Evolutionary conservation across 352 stramenopile genomes (phyloP).

Genomic region (Elongisporangium anandrum): DNA sequence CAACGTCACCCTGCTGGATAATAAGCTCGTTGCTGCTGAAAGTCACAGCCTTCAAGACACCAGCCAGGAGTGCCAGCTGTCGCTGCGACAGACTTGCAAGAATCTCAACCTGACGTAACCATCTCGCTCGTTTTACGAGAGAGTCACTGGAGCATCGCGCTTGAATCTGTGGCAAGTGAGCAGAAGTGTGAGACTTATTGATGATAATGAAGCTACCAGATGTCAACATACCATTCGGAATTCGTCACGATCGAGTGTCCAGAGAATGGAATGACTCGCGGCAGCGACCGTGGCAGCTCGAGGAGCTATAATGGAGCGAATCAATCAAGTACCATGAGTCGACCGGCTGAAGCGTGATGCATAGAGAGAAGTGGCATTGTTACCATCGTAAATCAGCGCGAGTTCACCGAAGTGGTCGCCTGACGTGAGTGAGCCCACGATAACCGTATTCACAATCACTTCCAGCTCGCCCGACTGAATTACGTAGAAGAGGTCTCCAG

Average conservation of each 20-base stretch:
- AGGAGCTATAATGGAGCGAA: conserved; percentile 42
- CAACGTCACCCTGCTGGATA: conserved; percentile 77
- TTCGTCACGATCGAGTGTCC: conserved; percentile 86
- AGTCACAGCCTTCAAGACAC: conserved; percentile 52
- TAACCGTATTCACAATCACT: conserved; percentile 57
- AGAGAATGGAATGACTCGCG: conserved; percentile 83
- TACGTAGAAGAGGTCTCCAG: conserved; percentile 92
- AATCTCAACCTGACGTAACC: conserved; percentile 70
- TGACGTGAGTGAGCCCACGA: conserved; percentile 47
- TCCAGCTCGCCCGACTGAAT: conserved; percentile 59
- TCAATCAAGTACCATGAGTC: not conserved
- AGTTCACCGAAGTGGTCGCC: conserved; percentile 89
- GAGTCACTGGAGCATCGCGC: conserved; percentile 71
- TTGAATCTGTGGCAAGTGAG: conserved; percentile 35
- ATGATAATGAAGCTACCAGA: not conserved
- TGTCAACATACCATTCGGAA: conserved; percentile 55
- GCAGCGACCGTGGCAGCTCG: conserved; percentile 90
- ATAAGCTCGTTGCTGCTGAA: conserved; percentile 75
- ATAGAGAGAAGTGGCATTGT: conserved; percentile 6
- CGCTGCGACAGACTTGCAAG: conserved; percentile 58
- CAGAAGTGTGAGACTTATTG: not conserved
- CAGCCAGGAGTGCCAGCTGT: conserved; percentile 60
- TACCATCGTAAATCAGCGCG: conserved; percentile 84
- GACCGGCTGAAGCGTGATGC: no score
- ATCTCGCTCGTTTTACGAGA: conserved; percentile 66